A percentile compares a stretch with the other conserved stretches of the same genome.
Conservation (phyloP, 768 basidiomycete species). For the Asterophora lycoperdoides region DNA sequence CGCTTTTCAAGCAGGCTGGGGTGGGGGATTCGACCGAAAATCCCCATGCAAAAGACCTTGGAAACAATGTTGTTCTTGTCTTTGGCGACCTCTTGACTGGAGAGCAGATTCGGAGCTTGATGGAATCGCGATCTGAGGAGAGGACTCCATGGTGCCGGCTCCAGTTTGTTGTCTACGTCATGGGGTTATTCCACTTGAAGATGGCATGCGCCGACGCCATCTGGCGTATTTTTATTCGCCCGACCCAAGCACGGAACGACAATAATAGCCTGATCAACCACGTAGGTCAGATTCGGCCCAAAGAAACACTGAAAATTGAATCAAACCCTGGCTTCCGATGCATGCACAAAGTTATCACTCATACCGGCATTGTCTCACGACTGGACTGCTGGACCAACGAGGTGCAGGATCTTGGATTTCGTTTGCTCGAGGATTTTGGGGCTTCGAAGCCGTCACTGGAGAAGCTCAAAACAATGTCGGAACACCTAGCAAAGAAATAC, state of each 20-base stretch:
- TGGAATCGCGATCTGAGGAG: constrained; percentile 22
- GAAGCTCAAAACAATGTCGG: too few species aligned
- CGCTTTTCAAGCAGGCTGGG: constrained; percentile 14
- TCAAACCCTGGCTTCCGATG: constrained; percentile 31
- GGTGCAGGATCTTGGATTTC: neutral
- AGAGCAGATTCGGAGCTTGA: constrained; percentile 22
- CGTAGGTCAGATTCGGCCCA: constrained; percentile 20
- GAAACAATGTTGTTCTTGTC: constrained; percentile 18
- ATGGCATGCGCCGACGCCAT: constrained; percentile 28
- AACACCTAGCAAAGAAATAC: constrained; percentile 9
- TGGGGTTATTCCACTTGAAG: constrained; percentile 28
- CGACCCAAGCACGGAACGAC: neutral
- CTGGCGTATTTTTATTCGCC: constrained; percentile 20
- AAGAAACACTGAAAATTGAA: constrained; percentile 30
- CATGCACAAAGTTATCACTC: constrained; percentile 32
- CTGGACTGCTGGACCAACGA: constrained; percentile 30
- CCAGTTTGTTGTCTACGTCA: constrained; percentile 30
- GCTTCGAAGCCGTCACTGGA: constrained; percentile 29
- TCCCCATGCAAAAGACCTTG: constrained; percentile 1
- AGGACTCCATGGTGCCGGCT: constrained; percentile 23
- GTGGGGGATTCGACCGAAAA: constrained; percentile 20
- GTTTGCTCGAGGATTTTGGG: constrained; percentile 30
- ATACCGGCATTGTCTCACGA: constrained; percentile 22
- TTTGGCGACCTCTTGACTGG: constrained; percentile 27
- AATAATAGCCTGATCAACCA: neutral